Evolutionary conservation across 2,329 filamentous ascomycete genomes (phyloP).

Genomic region (Pyrenophora tritici-repentis): DNA sequence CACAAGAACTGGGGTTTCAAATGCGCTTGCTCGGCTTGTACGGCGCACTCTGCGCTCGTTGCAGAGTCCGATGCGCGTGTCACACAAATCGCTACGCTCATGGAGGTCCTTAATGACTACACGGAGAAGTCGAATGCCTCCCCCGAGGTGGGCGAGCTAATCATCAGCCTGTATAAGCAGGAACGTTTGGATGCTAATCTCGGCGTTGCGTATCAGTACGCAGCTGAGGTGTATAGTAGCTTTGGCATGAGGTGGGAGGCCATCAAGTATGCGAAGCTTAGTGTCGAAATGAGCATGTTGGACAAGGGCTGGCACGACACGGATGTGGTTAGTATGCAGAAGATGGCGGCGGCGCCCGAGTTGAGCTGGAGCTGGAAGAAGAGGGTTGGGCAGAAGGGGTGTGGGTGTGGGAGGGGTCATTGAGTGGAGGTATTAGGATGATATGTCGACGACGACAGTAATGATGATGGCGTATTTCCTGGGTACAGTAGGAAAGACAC

Average conservation of each 20-base stretch:
- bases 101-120: slow-evolving; percentile 39
- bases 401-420: slow-evolving; percentile 16
- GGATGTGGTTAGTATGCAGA: slow-evolving; percentile 35
- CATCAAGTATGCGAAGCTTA: slow-evolving; percentile 37
- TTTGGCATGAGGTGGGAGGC: slow-evolving; percentile 39
- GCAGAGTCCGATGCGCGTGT: slow-evolving; percentile 44
- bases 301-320: slow-evolving; percentile 39
- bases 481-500: background rate
- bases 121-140: slow-evolving; percentile 29
- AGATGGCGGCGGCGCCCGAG: slow-evolving; percentile 34
- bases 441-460: no score
- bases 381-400: slow-evolving; percentile 28
- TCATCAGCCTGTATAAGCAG: slow-evolving; percentile 46
- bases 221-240: slow-evolving; percentile 48
- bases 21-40: slow-evolving; percentile 48
- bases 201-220: slow-evolving; percentile 47
- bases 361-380: slow-evolving; percentile 44
- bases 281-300: slow-evolving; percentile 31
- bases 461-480: no score
- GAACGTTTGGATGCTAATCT: slow-evolving; percentile 47
- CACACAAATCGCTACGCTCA: slow-evolving; percentile 38
- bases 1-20: slow-evolving; percentile 48
- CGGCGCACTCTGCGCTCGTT: slow-evolving; percentile 31
- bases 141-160: slow-evolving; percentile 39
- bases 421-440: background rate